These are phyloP conservation scores for Parasitella parasitica DNA, from an alignment of 371 early-diverging fungal genomes.

Conservation along the genomic window DNA sequence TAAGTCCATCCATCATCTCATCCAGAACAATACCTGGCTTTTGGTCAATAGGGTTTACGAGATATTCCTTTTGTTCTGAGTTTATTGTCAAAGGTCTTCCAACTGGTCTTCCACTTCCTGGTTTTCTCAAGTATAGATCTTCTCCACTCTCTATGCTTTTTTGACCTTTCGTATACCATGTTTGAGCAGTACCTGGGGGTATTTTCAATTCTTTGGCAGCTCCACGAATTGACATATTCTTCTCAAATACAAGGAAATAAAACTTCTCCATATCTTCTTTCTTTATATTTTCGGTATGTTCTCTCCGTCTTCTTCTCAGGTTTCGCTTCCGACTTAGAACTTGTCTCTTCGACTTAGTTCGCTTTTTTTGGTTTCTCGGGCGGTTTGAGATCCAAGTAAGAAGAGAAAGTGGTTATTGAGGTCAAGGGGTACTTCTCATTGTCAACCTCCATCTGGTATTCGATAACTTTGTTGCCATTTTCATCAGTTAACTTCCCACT, in stretches of 20 bases:
- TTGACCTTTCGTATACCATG: conserved; percentile 3
- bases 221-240: too few relatives aligned
- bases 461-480: conserved; percentile 7
- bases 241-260: too few relatives aligned
- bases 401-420: conserved; percentile 3
- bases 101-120: conserved; percentile 12
- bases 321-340: too few relatives aligned
- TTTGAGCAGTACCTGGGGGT: not conserved
- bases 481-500: conserved; percentile 10
- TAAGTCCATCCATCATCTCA: conserved; percentile 6
- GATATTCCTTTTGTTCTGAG: conserved; percentile 1
- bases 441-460: conserved; percentile 18
- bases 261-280: too few relatives aligned
- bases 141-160: conserved; percentile 5
- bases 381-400: conserved; percentile 11
- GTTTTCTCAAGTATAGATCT: conserved; percentile 3
- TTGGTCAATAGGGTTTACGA: not conserved
- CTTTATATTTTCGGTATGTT: too few relatives aligned
- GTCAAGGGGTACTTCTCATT: conserved; percentile 13
- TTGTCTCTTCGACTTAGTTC: too few relatives aligned
- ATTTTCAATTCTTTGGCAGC: too few relatives aligned
- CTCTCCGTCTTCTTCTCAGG: too few relatives aligned
- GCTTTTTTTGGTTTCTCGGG: not conserved
- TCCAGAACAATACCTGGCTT: conserved; percentile 7
- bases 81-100: not conserved